phyloP scores from a whole-genome alignment of 495 filamentous ascomycete species.

The Cercophora newfieldiana region DNA sequence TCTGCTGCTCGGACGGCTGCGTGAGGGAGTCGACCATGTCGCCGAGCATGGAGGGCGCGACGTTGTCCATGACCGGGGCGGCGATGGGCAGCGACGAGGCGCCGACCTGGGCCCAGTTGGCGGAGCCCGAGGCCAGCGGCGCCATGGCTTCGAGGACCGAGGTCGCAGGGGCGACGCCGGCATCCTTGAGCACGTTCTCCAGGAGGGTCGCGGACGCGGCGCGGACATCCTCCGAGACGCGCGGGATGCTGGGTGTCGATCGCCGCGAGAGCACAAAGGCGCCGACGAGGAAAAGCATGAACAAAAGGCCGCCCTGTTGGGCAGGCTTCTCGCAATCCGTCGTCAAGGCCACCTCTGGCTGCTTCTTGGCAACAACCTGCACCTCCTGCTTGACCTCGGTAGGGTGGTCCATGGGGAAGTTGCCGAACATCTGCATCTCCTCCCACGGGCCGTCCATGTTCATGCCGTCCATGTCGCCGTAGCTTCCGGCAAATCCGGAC shows the following conservation, averaged over 20 bases:
- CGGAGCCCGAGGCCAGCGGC: slow-evolving; percentile 51
- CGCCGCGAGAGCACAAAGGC: slow-evolving; percentile 92
- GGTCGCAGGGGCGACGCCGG: slow-evolving; percentile 57
- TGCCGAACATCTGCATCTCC: slow-evolving; percentile 71
- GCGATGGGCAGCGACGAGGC: slow-evolving; percentile 51
- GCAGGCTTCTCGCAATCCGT: slow-evolving; percentile 61
- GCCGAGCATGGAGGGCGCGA: slow-evolving; percentile 66
- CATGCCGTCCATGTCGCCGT: slow-evolving; percentile 78
- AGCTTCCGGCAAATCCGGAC: slow-evolving; percentile 65
- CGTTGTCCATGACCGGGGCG: slow-evolving; percentile 52
- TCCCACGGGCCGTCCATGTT: slow-evolving; percentile 82
- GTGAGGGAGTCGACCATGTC: slow-evolving; percentile 72
- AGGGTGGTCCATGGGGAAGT: slow-evolving; percentile 51
- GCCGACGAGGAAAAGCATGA: slow-evolving; percentile 92
- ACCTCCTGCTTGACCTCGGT: slow-evolving; percentile 57
- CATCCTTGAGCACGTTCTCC: slow-evolving; percentile 83
- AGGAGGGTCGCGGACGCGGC: slow-evolving; percentile 88
- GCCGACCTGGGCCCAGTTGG: slow-evolving; percentile 45
- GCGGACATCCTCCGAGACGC: slow-evolving; percentile 88
- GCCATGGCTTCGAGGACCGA: slow-evolving; percentile 48
- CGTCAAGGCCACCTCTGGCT: slow-evolving; percentile 51
- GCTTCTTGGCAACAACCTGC: slow-evolving; percentile 57
- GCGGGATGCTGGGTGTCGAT: slow-evolving; percentile 68
- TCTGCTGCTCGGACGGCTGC: slow-evolving; percentile 78
- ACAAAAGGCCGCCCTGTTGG: slow-evolving; percentile 63